Evolutionary conservation across 805 yeast genomes (phyloP), one percentile per base, ranked within the genome.

Genomic region (Blastobotrys chiropterorum): DNA sequence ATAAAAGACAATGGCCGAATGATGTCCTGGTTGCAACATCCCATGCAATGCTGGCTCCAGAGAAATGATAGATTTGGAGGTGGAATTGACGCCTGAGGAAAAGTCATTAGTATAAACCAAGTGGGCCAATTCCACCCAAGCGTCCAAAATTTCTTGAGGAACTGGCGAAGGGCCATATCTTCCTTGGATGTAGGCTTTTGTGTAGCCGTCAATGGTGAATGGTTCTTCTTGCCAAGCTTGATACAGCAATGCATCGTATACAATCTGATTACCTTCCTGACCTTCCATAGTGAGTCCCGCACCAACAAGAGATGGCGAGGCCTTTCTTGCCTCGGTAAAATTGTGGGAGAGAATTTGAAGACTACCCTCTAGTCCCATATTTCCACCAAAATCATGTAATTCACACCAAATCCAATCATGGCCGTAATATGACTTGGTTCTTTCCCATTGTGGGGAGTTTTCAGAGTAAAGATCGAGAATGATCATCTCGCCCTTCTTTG

Each of bases 321-420:
- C 34, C 22, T 15, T 19, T 16, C 48, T 44, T 17, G 53, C 54
- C 14, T 31, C 48, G n/a, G 54, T 53, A 38, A 47, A 53, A 38
- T 48, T 47, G 44, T 53, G 44, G 11, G 56, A 51, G 13, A 53
- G 21, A 22, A 45, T 44, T 20, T 48, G 49, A 17, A 53, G 15
- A 38, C 47, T 53, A 31, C 56, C 56, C 42, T 51, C 56, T 14
- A 53, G 43, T 3, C 56, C 56, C 50, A 34, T 38, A 40, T 44
- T 48, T 19, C 54, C 53, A 14, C 56, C 56, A 34, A 38, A 53
- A 30, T 47, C 52, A 50, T 53, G 56, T 19, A 53, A 43, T 43
- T 51, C 51, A 19, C 54, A 53, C 52, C 52, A 53, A n/a, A 53
- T 44, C 52, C 53, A 53, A 41, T 51, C 46, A 30, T 53, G 56